Percentiles rank a stretch among this genome's conserved stretches.
Conservation (phyloP, 108 stramenopile species). For the Schizochytrium sp. region DNA sequence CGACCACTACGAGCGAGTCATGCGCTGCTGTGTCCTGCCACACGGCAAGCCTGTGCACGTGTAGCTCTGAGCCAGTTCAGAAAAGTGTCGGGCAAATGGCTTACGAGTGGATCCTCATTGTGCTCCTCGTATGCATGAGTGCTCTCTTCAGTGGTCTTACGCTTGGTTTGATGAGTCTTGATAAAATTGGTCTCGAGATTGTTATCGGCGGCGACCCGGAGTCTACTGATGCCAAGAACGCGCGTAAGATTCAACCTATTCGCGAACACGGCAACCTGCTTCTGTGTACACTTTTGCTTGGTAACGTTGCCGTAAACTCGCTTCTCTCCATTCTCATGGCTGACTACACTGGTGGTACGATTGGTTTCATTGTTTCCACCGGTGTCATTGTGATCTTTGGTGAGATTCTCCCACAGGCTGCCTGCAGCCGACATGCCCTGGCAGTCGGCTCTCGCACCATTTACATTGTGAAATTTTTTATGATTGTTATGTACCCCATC, state of each 20-base stretch:
- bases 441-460: slow-evolving; percentile 69
- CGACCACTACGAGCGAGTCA: background rate
- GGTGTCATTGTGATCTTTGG: slow-evolving; percentile 91
- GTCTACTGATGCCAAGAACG: slow-evolving; percentile 62
- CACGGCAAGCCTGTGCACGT: background rate
- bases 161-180: slow-evolving; percentile 93
- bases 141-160: slow-evolving; percentile 91
- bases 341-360: slow-evolving; percentile 83
- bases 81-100: slow-evolving; percentile 22
- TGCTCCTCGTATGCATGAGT: slow-evolving; percentile 73
- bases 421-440: slow-evolving; percentile 90
- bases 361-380: slow-evolving; percentile 91
- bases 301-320: slow-evolving; percentile 96
- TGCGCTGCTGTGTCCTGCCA: slow-evolving; percentile 13
- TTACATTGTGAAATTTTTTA: slow-evolving; percentile 87
- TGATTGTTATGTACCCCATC: slow-evolving; percentile 81
- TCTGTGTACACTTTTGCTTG: slow-evolving; percentile 94
- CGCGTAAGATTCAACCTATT: slow-evolving; percentile 83
- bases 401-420: slow-evolving; percentile 96
- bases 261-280: slow-evolving; percentile 92
- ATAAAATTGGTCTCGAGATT: slow-evolving; percentile 95
- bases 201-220: slow-evolving; percentile 72
- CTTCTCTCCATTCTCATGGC: slow-evolving; percentile 92
- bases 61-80: background rate
- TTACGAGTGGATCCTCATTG: slow-evolving; percentile 47